Base-by-base conservation (phyloP, 2,329 filamentous ascomycete genomes). In the Pseudogymnoascus sp. region DNA sequence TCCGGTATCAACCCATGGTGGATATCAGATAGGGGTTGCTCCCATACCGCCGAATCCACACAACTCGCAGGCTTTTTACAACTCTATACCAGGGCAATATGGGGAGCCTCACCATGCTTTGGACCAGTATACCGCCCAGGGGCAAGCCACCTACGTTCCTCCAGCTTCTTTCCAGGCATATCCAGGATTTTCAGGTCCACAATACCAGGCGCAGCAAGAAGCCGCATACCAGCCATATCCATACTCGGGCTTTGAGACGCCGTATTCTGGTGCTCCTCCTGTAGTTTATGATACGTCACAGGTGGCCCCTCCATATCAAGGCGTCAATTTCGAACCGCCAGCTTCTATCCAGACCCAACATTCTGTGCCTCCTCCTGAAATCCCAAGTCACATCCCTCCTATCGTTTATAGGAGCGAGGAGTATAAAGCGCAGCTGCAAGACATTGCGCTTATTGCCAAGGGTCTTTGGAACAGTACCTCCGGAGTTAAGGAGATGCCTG, bases 391-490 rank as follows among this genome's bases (percentile, higher is more conserved):
- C 71, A 67, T 59, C 67, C 67, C 28, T 41, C 65, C 59, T 40
- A 11, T 41, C 19, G 35, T 60, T 26, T 60, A 60, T 40, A 60
- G 59, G 71, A 76, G 76, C 67, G 78, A 77, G 61, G 75, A 74
- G 31, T 80, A 83, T 65, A 75, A 78, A 64, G 65, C 70, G 16
- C 80, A 82, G 66, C 74, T 85, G 6, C 79, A 84, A 59, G 76
- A 81, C 53, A 75, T 90, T 65, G 79, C 81, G 8, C 77, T 75
- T 43, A 79, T 81, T 69, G 82, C 84, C 4, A 80, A 83, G 64
- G 82, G 85, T 24, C 74, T 88, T 37, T 93, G 89, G 88, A 82
- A 82, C 65, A 75, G 78, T 22, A 81, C 87, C 2, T 80, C 80
- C 6, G 79, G 79, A 2, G 77, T 90, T 66, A 84, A 84, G 67